Evolutionary conservation across 1,284 basidiomycete genomes (phyloP), one percentile per base, ranked within the genome.

Genomic region (Boletellus deceptivus): DNA sequence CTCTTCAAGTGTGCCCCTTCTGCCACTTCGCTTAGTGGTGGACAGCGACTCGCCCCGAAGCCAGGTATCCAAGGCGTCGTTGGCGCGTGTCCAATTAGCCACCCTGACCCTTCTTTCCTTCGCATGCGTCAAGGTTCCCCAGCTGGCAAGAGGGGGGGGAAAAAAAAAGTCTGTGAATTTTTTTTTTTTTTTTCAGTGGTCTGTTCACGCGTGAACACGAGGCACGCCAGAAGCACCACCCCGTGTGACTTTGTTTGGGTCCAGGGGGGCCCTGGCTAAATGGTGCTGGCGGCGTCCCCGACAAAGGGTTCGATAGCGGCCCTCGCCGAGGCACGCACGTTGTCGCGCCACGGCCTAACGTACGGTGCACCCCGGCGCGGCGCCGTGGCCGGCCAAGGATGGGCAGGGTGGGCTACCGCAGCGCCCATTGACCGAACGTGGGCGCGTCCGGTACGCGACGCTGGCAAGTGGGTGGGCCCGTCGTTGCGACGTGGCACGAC

Each of bases 201-300:
- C 42, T 40, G 38, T 49, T 39, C 42, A n/a, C 17, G 17, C 20
- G 52, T 13, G 33, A 50, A 63, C 63, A 64, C 55, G 63, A 64
- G 63, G 67, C 45, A 46, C 48, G 61, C 62, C 54, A 69, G 65
- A 67, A 65, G 63, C 60, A 25, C 25, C 22, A 11, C 27, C 47
- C 36, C 49, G 34, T 49, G 46, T 54, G 55, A 53, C 54, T 40
- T 48, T 52, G 48, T 59, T 61, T 64, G 64, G 64, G 49, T 49
- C 35, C 49, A 63, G 60, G 58, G 41, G 62, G 42, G 17, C 38
- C 29, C 59, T 56, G 51, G 33, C 14, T 29, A 39, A 38, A 34
- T 34, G 25, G 44, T 29, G 47, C 50, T 55, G 47, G 46, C 50
- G 51, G 20, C 25, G 3, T 24, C 20, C 10, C 18, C 37, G 38